Base-by-base conservation (phyloP, 1,284 basidiomycete genomes). In the Ustilago esculenta region DNA sequence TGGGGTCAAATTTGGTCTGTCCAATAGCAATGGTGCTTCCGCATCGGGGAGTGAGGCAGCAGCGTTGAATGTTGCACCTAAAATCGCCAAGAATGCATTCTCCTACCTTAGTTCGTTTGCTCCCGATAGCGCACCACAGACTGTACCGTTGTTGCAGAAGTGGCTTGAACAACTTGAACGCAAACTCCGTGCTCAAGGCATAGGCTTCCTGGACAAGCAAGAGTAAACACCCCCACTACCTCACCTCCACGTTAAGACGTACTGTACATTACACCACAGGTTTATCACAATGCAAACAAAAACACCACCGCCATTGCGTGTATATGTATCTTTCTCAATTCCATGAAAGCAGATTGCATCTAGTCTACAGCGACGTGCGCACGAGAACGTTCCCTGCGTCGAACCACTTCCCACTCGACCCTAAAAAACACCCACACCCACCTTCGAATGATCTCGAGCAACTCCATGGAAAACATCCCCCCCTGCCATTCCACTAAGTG, bases 351-450 rank as follows among this genome's bases (percentile, higher is more conserved):
- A 14, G 4, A 4, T 37, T 17, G 36, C 5, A 1, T 10, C 41
- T 49, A 68, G 30, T 68, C 66, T 8, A 63, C 32, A 7, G 64
- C 64, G 1, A 51, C 37, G 20, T 61, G 58, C 10, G 32, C 12
- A 29, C 42, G 20, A 10, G 42, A 15, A 23, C 35, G 15, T 23
- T 69, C 51, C 3, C 59, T 17, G 4, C 60, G 32, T 14, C 58
- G 27, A 1, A 79, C 75, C 5, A 59, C 54, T 42, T 81, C 79
- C 79, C 77, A 80, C 47, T 99, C 96, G 23, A 98, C 88, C 17
- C 96, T 87, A 71, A 98, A 84, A 82, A 97, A 95, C 9, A 96
- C 91, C 96, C 96, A 99, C 83, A 95, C 87, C 91, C 93, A 97
- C 70, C 96, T 84, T 48, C 96, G 85, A 25, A 93, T 76, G 32